Conservation (phyloP, 257 asterid species). For the Fraxinus pennsylvanica region DNA sequence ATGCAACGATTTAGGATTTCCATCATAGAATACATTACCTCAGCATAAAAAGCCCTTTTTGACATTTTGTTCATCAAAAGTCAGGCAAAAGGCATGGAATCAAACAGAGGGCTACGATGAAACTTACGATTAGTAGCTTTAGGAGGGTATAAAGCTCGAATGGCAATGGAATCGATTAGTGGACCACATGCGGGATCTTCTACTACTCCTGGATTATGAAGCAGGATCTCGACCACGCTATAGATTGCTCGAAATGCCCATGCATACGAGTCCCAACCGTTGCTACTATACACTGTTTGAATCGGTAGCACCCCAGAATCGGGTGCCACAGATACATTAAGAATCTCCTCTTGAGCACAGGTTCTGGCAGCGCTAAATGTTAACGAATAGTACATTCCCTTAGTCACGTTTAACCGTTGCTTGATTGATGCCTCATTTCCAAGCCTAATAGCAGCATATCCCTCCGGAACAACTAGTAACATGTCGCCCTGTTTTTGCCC, state of each 20-base stretch:
- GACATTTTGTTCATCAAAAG: background rate
- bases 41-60: too few relatives aligned
- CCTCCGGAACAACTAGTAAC: slow-evolving; percentile 90
- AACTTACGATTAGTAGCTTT: slow-evolving; percentile 57
- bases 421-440: slow-evolving; percentile 91
- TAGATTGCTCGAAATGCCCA: slow-evolving; percentile 71
- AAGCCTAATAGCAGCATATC: slow-evolving; percentile 80
- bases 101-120: background rate
- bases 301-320: slow-evolving; percentile 80
- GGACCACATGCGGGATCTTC: slow-evolving; percentile 99
- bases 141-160: slow-evolving; percentile 79
- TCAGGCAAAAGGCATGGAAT: background rate
- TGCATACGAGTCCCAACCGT: slow-evolving; percentile 93
- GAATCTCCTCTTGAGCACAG: slow-evolving; percentile 83
- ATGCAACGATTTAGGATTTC: too few relatives aligned
- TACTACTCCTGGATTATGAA: slow-evolving; percentile 87
- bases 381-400: slow-evolving; percentile 76
- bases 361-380: slow-evolving; percentile 94
- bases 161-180: slow-evolving; percentile 76
- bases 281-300: slow-evolving; percentile 84
- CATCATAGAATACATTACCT: too few relatives aligned
- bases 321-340: slow-evolving; percentile 76
- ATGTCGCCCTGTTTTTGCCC: slow-evolving; percentile 99
- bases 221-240: slow-evolving; percentile 47
- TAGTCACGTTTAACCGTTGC: slow-evolving; percentile 61